A percentile compares a stretch with the other conserved stretches of the same genome.
These are phyloP conservation scores for Dovyalis caffra DNA, from an alignment of 345 rosid genomes.

Conservation along the genomic window DNA sequence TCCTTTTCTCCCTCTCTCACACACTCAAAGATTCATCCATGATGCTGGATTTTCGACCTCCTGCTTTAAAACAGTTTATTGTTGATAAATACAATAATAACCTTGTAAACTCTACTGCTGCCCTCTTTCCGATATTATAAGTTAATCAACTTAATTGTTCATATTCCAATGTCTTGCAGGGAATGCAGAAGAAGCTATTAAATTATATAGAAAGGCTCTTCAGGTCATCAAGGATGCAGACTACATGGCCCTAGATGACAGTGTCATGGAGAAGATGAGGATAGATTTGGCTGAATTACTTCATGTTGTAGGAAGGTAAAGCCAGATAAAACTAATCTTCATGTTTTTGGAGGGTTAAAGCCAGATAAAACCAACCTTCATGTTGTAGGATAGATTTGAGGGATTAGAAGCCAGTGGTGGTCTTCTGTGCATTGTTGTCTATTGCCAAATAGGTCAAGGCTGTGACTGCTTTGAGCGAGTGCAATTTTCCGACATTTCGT, in stretches of 20 bases:
- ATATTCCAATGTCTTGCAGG: conserved; percentile 44
- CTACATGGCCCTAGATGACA: conserved; percentile 55
- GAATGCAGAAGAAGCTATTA: conserved; percentile 62
- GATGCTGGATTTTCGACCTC: background rate
- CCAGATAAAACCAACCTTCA: background rate
- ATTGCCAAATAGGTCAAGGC: too few relatives aligned
- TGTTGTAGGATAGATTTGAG: too few relatives aligned
- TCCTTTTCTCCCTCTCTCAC: background rate
- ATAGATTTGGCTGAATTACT: conserved; percentile 88
- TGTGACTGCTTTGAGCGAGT: too few relatives aligned
- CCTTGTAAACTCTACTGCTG: too few relatives aligned
- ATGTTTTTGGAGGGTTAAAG: too few relatives aligned
- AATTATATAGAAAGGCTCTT: conserved; percentile 61
- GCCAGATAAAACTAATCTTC: background rate
- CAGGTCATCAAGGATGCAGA: conserved; percentile 61
- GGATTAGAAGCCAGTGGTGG: too few relatives aligned
- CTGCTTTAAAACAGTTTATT: background rate
- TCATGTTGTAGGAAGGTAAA: conserved; percentile 79
- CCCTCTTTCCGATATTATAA: too few relatives aligned
- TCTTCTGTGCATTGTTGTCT: too few relatives aligned
- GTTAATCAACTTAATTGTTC: background rate
- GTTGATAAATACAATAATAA: background rate
- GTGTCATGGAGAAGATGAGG: conserved; percentile 69
- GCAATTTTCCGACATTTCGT: background rate
- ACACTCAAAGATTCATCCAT: background rate